Conservation (phyloP, 1,284 basidiomycete genomes). For the Rhodotorula sp. region DNA sequence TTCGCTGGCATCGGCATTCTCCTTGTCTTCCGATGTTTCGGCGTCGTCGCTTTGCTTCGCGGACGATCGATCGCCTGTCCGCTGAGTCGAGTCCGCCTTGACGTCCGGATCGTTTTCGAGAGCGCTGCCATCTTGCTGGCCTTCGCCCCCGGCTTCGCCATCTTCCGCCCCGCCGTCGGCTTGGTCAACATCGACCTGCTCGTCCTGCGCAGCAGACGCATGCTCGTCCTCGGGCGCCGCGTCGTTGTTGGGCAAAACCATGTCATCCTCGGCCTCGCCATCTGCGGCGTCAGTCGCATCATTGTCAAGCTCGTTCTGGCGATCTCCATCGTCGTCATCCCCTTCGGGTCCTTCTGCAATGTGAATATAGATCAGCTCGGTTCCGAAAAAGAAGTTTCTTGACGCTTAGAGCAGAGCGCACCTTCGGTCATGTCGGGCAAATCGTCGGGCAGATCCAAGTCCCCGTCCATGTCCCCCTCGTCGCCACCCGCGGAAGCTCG, state of each 20-base stretch:
- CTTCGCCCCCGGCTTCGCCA: slow-evolving; percentile 43
- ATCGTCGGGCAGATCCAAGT: slow-evolving; percentile 44
- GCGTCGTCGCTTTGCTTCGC: slow-evolving; percentile 9
- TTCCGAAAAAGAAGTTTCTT: too few relatives aligned
- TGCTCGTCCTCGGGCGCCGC: slow-evolving; percentile 38
- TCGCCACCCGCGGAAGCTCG: slow-evolving; percentile 34
- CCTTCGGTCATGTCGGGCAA: slow-evolving; percentile 41
- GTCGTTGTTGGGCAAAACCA: slow-evolving; percentile 31
- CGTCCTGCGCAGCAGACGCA: slow-evolving; percentile 34
- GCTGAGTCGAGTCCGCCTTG: slow-evolving; percentile 41
- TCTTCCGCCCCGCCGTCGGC: slow-evolving; percentile 44
- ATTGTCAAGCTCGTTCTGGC: slow-evolving; percentile 46
- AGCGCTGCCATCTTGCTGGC: slow-evolving; percentile 44
- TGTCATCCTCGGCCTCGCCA: slow-evolving; percentile 44
- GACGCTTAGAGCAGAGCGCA: neutral
- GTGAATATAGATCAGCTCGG: neutral
- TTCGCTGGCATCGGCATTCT: slow-evolving; percentile 10
- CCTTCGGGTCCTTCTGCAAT: slow-evolving; percentile 36
- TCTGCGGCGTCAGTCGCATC: slow-evolving; percentile 46
- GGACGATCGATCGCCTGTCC: slow-evolving; percentile 5
- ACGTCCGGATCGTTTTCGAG: slow-evolving; percentile 52
- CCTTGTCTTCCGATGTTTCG: slow-evolving; percentile 17
- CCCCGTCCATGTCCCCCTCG: slow-evolving; percentile 40
- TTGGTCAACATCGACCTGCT: slow-evolving; percentile 33
- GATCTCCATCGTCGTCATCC: slow-evolving; percentile 39